Conservation (phyloP, 2,329 filamentous ascomycete genomes). For the Raffaelea arxii region DNA sequence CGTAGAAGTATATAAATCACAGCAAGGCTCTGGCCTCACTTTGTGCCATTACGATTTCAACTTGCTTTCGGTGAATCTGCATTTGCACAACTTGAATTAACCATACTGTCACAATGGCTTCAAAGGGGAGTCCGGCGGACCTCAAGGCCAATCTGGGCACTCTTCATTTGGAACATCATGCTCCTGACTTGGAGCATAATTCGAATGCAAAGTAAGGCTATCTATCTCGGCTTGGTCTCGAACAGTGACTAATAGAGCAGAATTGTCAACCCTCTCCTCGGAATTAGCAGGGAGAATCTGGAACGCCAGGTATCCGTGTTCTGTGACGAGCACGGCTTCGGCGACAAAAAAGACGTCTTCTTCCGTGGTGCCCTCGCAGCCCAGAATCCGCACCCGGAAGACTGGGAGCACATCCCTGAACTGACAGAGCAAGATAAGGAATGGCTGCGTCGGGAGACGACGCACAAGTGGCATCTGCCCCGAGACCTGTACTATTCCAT, state of each 20-base stretch:
- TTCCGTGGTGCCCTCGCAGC: conserved; percentile 62
- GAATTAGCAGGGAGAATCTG: conserved; percentile 1
- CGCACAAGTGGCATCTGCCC: conserved; percentile 18
- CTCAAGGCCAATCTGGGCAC: too few species aligned
- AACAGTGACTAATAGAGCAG: too few species aligned
- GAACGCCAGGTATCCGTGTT: neutral
- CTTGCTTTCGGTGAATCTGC: too few species aligned
- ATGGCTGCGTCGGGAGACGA: conserved; percentile 44
- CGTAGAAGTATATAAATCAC: too few species aligned
- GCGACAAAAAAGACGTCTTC: conserved; percentile 35
- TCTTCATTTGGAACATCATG: too few species aligned
- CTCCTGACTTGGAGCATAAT: conserved; percentile 2
- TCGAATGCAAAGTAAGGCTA: neutral
- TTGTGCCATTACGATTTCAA: too few species aligned
- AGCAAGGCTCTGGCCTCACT: too few species aligned
- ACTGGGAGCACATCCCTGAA: conserved; percentile 46
- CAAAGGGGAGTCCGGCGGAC: conserved; percentile 3
- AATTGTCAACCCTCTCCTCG: conserved; percentile 7
- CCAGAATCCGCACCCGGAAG: conserved; percentile 45
- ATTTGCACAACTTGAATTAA: neutral
- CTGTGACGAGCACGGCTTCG: conserved; percentile 5
- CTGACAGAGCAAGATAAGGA: conserved; percentile 29
- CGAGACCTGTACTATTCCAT: conserved; percentile 7
- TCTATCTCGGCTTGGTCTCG: neutral
- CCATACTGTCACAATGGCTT: neutral